phyloP scores from a whole-genome alignment of 108 stramenopile genomes.

The Cyclostephanos invisitatus region DNA sequence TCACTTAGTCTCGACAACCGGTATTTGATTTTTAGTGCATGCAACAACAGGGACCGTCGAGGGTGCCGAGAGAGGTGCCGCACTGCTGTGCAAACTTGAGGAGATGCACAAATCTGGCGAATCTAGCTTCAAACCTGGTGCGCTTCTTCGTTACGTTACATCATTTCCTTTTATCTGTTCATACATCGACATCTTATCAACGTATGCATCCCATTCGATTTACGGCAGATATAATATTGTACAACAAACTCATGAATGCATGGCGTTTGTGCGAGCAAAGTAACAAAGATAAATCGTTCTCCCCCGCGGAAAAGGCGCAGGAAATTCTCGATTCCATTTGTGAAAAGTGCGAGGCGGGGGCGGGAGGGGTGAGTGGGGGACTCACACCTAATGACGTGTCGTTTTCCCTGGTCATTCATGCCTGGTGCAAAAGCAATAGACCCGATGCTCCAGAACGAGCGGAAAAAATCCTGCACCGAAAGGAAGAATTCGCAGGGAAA shows the following conservation, averaged over 20 bases:
- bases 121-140: conserved; percentile 33
- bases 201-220: background rate
- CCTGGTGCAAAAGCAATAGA: conserved; percentile 38
- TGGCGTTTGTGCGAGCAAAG: conserved; percentile 37
- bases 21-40: conserved; percentile 6
- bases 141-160: background rate
- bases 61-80: conserved; percentile 35
- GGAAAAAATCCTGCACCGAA: conserved; percentile 30
- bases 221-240: conserved; percentile 22
- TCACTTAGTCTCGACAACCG: background rate
- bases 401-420: conserved; percentile 34
- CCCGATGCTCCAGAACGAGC: conserved; percentile 37
- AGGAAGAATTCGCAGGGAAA: conserved; percentile 32
- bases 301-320: conserved; percentile 33
- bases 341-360: conserved; percentile 15
- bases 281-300: conserved; percentile 9
- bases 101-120: conserved; percentile 37
- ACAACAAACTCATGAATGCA: conserved; percentile 41
- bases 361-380: background rate
- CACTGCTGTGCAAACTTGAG: conserved; percentile 27
- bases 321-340: conserved; percentile 30
- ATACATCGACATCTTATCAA: background rate
- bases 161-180: background rate
- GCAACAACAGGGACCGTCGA: conserved; percentile 31
- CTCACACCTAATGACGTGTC: conserved; percentile 36